phyloP scores from a whole-genome alignment of 768 basidiomycete species.

The Xerocomellus amylosporus region DNA sequence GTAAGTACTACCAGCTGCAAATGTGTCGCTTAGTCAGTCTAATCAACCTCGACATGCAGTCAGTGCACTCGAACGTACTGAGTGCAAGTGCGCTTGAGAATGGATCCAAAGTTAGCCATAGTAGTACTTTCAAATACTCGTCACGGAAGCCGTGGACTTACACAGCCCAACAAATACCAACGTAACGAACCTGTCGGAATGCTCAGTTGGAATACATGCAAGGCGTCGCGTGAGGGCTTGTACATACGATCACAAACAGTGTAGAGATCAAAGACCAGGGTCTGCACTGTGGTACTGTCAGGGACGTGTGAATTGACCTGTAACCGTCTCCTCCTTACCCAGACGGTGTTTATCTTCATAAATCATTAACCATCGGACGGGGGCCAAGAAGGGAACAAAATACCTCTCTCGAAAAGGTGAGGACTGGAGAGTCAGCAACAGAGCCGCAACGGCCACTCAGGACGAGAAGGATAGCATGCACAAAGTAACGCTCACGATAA shows the following conservation, averaged over 20 bases:
- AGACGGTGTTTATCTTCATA: constrained; percentile 12
- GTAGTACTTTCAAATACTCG: neutral
- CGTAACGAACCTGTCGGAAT: constrained; percentile 12
- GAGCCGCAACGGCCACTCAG: neutral
- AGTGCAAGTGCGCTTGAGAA: constrained; percentile 1
- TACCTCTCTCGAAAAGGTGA: constrained; percentile 16
- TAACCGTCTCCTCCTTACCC: constrained; percentile 1
- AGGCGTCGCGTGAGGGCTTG: no score
- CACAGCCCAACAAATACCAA: constrained; percentile 10
- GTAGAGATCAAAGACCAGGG: constrained; percentile 16
- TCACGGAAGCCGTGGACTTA: neutral
- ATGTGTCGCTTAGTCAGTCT: neutral
- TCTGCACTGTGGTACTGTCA: constrained; percentile 3
- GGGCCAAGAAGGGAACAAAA: neutral
- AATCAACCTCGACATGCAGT: neutral
- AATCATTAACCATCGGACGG: neutral
- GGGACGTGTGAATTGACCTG: neutral
- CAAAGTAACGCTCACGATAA: neutral
- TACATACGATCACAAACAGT: constrained; percentile 16
- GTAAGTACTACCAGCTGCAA: constrained; percentile 4
- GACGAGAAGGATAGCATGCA: neutral
- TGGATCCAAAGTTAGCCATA: neutral
- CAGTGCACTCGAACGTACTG: neutral
- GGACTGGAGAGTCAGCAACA: neutral
- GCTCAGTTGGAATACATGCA: neutral